Percentiles rank a stretch among this genome's conserved stretches.
phyloP scores from a whole-genome alignment of 371 early-diverging fungal species.

The Actinomortierella wolfii region DNA sequence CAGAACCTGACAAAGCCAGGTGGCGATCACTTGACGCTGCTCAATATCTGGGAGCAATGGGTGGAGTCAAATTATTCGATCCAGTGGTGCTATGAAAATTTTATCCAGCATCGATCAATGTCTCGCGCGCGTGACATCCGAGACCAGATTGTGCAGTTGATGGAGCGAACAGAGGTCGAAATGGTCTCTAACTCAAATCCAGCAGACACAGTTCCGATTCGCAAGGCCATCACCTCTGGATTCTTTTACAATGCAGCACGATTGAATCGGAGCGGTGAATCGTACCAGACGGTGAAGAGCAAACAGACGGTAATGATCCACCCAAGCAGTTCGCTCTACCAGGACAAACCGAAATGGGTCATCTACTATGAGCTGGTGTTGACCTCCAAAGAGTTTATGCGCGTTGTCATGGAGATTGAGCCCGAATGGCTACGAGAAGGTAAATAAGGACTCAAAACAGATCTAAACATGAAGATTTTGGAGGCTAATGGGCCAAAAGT shows the following conservation, averaged over 20 bases:
- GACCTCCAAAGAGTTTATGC: constrained; percentile 94
- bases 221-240: constrained; percentile 91
- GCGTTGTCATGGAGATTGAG: constrained; percentile 93
- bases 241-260: constrained; percentile 95
- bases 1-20: constrained; percentile 81
- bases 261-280: constrained; percentile 82
- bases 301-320: constrained; percentile 93
- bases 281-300: constrained; percentile 91
- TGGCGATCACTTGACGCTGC: constrained; percentile 92
- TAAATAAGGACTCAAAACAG: constrained; percentile 26
- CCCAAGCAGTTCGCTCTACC: constrained; percentile 83
- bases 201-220: constrained; percentile 74
- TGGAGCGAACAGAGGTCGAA: constrained; percentile 94
- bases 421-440: constrained; percentile 92
- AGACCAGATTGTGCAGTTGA: constrained; percentile 89
- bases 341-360: constrained; percentile 80
- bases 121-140: constrained; percentile 92
- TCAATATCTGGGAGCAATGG: constrained; percentile 96
- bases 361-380: constrained; percentile 93
- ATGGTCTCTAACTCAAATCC: constrained; percentile 78
- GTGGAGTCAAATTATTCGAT: constrained; percentile 91
- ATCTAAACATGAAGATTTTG: constrained; percentile 3
- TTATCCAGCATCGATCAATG: constrained; percentile 91
- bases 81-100: constrained; percentile 97
- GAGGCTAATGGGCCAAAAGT: too few relatives aligned